Evolutionary conservation across 2,329 filamentous ascomycete species (phyloP).

Genomic region (Epichloe sylvatica): DNA sequence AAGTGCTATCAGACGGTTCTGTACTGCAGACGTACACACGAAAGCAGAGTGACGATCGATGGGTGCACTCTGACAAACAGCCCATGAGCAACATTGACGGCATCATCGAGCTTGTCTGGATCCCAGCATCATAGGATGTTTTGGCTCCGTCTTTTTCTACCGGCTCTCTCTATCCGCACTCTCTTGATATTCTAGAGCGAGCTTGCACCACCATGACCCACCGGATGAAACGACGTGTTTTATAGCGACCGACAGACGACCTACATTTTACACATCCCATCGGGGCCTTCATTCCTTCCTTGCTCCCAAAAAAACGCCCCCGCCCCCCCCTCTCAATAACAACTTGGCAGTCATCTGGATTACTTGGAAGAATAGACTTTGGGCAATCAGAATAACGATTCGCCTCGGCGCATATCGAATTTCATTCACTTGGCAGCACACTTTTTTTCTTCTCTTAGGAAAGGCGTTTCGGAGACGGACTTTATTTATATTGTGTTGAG

Average conservation of each 20-base stretch:
- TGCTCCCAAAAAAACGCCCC: not conserved
- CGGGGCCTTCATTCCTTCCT: not conserved
- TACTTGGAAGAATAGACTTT: not conserved
- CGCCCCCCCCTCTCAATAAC: not conserved
- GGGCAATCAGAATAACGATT: not conserved
- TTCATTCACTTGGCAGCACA: not conserved
- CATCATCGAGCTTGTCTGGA: constrained; percentile 43
- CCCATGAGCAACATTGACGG: constrained; percentile 41
- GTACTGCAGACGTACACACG: constrained; percentile 40
- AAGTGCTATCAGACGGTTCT: constrained; percentile 32
- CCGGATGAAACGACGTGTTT: not conserved
- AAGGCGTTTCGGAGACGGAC: constrained; percentile 5
- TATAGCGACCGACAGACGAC: not conserved
- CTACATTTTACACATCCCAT: not conserved
- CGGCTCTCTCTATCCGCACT: not conserved
- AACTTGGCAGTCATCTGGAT: not conserved
- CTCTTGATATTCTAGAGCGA: not conserved
- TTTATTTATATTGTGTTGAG: constrained; percentile 1
- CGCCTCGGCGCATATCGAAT: constrained; percentile 1
- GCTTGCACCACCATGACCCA: not conserved
- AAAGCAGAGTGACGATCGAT: constrained; percentile 37
- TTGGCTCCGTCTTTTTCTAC: not conserved
- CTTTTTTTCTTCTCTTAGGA: not conserved
- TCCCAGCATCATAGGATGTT: constrained; percentile 20
- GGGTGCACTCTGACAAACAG: constrained; percentile 31